Conservation (phyloP, 768 basidiomycete genomes). For the Tricholoma flavovirens region DNA sequence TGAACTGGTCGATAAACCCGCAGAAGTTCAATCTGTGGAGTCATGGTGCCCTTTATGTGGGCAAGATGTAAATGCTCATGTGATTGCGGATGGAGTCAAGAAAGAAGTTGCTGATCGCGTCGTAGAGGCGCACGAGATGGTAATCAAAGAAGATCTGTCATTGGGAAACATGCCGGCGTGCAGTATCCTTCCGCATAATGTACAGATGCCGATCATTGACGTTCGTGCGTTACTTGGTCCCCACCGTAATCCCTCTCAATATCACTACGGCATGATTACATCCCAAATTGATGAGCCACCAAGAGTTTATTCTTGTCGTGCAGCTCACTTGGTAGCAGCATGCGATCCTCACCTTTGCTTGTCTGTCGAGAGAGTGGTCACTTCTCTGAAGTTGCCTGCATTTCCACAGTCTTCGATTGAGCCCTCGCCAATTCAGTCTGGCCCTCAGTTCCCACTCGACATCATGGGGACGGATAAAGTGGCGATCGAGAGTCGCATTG, state of each 20-base stretch:
- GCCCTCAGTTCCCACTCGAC: slow-evolving; percentile 22
- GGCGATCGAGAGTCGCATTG: slow-evolving; percentile 30
- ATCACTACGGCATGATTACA: background rate
- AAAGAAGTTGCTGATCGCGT: slow-evolving; percentile 5
- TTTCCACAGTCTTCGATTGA: slow-evolving; percentile 13
- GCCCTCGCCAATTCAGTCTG: slow-evolving; percentile 4
- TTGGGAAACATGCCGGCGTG: background rate
- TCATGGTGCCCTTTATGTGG: slow-evolving; percentile 31
- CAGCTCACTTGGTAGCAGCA: slow-evolving; percentile 19
- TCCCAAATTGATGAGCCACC: slow-evolving; percentile 3
- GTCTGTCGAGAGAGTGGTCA: slow-evolving; percentile 23
- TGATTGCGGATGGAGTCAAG: slow-evolving; percentile 14
- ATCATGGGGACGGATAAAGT: slow-evolving; percentile 20
- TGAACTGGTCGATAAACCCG: slow-evolving; percentile 1
- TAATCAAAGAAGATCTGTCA: background rate
- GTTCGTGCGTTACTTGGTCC: background rate
- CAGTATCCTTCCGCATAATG: background rate
- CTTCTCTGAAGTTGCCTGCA: slow-evolving; percentile 20
- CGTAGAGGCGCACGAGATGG: background rate
- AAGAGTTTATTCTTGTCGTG: background rate
- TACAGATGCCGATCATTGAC: background rate
- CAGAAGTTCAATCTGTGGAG: slow-evolving; percentile 5
- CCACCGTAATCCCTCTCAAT: background rate
- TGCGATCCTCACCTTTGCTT: slow-evolving; percentile 29
- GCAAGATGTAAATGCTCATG: slow-evolving; percentile 19